phyloP scores from a whole-genome alignment of 2,329 filamentous ascomycete genomes.

The Sclerotinia spermophila region DNA sequence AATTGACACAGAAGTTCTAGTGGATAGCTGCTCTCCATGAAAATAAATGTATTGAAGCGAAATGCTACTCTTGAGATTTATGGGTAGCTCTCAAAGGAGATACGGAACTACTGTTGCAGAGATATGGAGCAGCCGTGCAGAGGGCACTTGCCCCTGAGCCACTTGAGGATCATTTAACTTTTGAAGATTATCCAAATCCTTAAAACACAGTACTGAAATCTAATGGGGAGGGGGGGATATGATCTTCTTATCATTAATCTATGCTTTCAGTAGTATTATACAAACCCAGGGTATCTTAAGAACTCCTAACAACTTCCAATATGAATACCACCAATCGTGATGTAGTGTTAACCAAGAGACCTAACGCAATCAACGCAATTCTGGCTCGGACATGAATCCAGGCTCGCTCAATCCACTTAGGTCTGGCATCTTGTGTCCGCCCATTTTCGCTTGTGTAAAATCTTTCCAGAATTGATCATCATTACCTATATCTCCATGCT shows the following conservation, averaged over 20 bases:
- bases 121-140: not conserved
- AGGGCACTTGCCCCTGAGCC: not conserved
- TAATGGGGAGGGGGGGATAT: not conserved
- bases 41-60: not conserved
- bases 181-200: not conserved
- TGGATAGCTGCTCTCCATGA: not conserved
- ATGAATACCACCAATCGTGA: not conserved
- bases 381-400: constrained; percentile 38
- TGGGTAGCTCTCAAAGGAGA: not conserved
- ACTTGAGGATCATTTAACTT: not conserved
- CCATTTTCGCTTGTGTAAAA: not conserved
- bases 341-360: not conserved
- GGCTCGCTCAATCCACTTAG: constrained; percentile 32
- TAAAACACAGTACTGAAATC: not conserved
- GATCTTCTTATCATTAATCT: not conserved
- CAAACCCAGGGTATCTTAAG: constrained; percentile 9
- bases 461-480: constrained; percentile 8
- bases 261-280: not conserved
- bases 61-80: not conserved
- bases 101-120: not conserved
- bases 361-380: constrained; percentile 30
- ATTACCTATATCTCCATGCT: constrained; percentile 20
- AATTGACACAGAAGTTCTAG: not conserved
- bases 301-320: constrained; percentile 8
- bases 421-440: constrained; percentile 1